Base-by-base conservation (phyloP, 2,329 filamentous ascomycete species). In the Plectosphaerella cucumerina region DNA sequence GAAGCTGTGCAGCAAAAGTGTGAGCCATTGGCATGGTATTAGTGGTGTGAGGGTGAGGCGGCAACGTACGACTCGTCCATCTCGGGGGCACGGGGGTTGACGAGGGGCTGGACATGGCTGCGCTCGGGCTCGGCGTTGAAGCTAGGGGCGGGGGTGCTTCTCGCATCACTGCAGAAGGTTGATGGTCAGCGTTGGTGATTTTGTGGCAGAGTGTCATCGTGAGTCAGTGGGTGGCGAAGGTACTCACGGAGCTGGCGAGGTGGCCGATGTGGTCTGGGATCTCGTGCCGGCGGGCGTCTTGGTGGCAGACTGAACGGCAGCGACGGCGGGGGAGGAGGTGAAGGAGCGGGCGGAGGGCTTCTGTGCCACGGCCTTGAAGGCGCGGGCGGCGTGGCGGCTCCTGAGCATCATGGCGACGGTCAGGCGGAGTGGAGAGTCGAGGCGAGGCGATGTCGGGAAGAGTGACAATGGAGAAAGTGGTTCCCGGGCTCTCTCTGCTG, bases 1-100 rank as follows among this genome's bases (percentile, higher is more conserved):
- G 70, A 97, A 96, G 54, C 86, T 90, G 59, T 50, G 15, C 43
- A 42, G 37, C 39, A 54, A 33, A 8, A 8, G 42, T 53, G 53
- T 53, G 6, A 46, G 49, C 46, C n/a, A 42, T 37, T 44, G 22
- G 15, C 9, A 18, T 22, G 17, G 5, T 44, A 14, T 31, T 18
- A 34, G 34, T 17, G 31, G 52, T 52, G 50, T 56, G 45, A 54
- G 56, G 47, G 50, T 31, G 48, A 39, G 26, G 45, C 22, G 44
- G 34, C 18, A 49, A 78, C 86, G 59, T 85, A 90, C 86, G 88
- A 91, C 69, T 92, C 88, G 69, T 92, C 88, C 78, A 91, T 85
- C 56, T 87, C 82, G 51, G 76, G 76, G 53, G 74, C 70, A 63
- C 77, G 73, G 50, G 75, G 72, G 65, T 81, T 81, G 61, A 84